phyloP scores from a whole-genome alignment of 108 stramenopile genomes.

The Skeletonema marinoi region DNA sequence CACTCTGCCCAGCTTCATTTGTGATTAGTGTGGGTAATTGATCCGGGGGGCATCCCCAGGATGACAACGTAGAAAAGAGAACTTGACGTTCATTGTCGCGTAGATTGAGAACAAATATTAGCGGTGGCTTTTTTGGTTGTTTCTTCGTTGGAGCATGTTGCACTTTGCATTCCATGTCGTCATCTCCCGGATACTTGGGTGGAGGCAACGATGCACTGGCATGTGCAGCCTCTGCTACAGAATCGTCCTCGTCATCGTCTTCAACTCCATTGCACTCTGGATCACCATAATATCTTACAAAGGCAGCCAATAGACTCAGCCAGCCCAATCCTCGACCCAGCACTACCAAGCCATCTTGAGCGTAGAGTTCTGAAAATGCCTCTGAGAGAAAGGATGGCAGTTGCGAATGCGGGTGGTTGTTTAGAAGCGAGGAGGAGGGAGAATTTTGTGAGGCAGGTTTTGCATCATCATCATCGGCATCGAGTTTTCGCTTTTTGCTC shows the following conservation, averaged over 20 bases:
- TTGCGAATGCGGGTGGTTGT: slow-evolving; percentile 41
- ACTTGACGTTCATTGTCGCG: slow-evolving; percentile 68
- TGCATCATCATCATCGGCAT: not conserved
- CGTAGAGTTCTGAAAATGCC: slow-evolving; percentile 89
- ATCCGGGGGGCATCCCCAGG: slow-evolving; percentile 75
- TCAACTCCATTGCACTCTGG: slow-evolving; percentile 10
- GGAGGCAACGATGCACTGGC: not conserved
- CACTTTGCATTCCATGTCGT: not conserved
- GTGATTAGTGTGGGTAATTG: slow-evolving; percentile 75
- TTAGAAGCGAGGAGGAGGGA: not conserved
- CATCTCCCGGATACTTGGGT: not conserved
- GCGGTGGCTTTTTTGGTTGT: slow-evolving; percentile 49
- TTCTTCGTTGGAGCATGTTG: not conserved
- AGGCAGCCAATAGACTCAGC: slow-evolving; percentile 67
- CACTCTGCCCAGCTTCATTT: slow-evolving; percentile 76
- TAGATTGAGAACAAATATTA: slow-evolving; percentile 78
- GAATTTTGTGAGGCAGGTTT: not conserved
- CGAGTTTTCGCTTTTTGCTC: not conserved
- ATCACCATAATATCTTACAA: slow-evolving; percentile 84
- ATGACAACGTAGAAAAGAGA: slow-evolving; percentile 59
- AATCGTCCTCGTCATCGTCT: slow-evolving; percentile 12
- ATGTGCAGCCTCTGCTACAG: not conserved
- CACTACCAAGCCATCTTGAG: slow-evolving; percentile 91
- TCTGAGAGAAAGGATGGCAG: slow-evolving; percentile 83
- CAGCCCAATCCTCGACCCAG: slow-evolving; percentile 91